Percentiles rank a stretch among this genome's conserved stretches.
Evolutionary conservation across 768 basidiomycete species (phyloP).

Genomic region (Epithele typhae): DNA sequence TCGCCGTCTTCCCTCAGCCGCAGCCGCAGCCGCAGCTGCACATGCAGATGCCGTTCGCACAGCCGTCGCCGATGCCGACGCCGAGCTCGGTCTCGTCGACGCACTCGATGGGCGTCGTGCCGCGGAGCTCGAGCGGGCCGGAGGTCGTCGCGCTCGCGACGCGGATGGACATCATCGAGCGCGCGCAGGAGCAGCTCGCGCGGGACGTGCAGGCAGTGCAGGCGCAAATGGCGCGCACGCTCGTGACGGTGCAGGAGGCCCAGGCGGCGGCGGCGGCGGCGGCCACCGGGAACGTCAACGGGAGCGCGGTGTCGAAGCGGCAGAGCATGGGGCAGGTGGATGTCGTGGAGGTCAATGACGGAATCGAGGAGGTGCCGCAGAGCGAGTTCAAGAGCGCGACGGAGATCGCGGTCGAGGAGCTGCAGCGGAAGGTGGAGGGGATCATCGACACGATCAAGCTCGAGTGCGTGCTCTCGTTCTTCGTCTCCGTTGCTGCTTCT

Average conservation of each 20-base stretch:
- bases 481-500: no score
- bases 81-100: not conserved
- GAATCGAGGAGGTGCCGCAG: slow-evolving; percentile 21
- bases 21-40: slow-evolving; percentile 2
- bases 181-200: slow-evolving; percentile 28
- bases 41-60: slow-evolving; percentile 8
- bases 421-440: slow-evolving; percentile 34
- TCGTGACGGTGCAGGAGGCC: not conserved
- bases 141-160: slow-evolving; percentile 18
- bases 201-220: slow-evolving; percentile 29
- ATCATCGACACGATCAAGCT: slow-evolving; percentile 28
- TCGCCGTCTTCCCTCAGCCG: slow-evolving; percentile 21
- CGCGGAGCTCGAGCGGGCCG: no score
- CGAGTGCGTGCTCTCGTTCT: slow-evolving; percentile 27
- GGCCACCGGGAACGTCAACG: slow-evolving; percentile 1
- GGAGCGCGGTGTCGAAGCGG: not conserved
- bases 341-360: slow-evolving; percentile 12
- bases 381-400: slow-evolving; percentile 25
- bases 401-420: slow-evolving; percentile 25
- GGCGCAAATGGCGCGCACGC: slow-evolving; percentile 18
- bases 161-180: slow-evolving; percentile 30
- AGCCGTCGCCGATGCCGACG: not conserved
- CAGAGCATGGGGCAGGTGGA: not conserved
- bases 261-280: not conserved
- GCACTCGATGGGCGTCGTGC: not conserved